Conservation (phyloP, 1,284 basidiomycete genomes). For the Tylopilus sp. region DNA sequence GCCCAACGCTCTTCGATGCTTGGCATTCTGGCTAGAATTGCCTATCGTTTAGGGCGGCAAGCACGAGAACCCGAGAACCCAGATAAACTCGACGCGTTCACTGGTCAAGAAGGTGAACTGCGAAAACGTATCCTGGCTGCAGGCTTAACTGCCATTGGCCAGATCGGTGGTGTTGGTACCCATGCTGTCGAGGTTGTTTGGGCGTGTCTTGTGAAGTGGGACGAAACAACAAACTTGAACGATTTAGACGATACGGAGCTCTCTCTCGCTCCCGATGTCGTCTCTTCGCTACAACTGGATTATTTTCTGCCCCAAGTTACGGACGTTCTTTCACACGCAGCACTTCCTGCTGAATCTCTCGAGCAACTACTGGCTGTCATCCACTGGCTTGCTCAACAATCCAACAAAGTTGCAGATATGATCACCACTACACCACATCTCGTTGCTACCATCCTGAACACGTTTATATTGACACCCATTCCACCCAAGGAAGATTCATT, state of each 20-base stretch:
- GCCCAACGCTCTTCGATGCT: constrained; percentile 90
- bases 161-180: constrained; percentile 75
- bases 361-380: constrained; percentile 73
- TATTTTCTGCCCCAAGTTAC: constrained; percentile 66
- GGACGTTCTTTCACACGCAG: constrained; percentile 50
- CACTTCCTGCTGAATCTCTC: constrained; percentile 61
- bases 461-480: constrained; percentile 67
- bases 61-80: constrained; percentile 37
- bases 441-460: constrained; percentile 62
- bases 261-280: constrained; percentile 34
- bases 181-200: constrained; percentile 77
- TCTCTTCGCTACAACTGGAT: constrained; percentile 64
- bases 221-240: constrained; percentile 43
- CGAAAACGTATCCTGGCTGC: constrained; percentile 72
- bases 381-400: constrained; percentile 69
- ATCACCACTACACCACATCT: constrained; percentile 68
- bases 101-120: constrained; percentile 56
- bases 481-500: constrained; percentile 45
- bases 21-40: constrained; percentile 74
- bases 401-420: constrained; percentile 62
- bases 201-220: constrained; percentile 76
- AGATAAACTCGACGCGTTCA: constrained; percentile 52
- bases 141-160: constrained; percentile 71
- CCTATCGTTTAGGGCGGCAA: constrained; percentile 52
- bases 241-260: constrained; percentile 62